These are phyloP conservation scores for Globisporangium splendens DNA, from an alignment of 352 stramenopile genomes.

Conservation along the genomic window DNA sequence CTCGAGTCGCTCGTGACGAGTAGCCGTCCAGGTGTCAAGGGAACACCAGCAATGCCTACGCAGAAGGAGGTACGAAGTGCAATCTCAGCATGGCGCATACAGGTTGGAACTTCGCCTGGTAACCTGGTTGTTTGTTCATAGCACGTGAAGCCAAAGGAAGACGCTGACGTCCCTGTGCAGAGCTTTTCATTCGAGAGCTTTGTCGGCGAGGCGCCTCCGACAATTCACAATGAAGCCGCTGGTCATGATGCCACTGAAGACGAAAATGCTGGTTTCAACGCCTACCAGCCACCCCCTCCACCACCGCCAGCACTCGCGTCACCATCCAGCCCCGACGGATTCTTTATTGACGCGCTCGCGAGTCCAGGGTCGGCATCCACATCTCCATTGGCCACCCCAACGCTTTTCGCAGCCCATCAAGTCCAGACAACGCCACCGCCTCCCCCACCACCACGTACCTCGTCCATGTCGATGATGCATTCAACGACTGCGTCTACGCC, in stretches of 20 bases:
- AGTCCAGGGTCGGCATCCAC: background rate
- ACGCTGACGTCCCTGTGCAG: conserved; percentile 25
- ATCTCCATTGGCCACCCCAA: background rate
- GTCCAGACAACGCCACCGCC: background rate
- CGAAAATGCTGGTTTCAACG: background rate
- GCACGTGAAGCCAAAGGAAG: too few species aligned
- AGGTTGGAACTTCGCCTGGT: conserved; percentile 2
- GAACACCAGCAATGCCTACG: background rate
- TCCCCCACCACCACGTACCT: background rate
- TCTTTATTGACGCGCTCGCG: conserved; percentile 8
- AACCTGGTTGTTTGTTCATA: too few species aligned
- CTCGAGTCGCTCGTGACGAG: conserved; percentile 36
- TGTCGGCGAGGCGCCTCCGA: conserved; percentile 34
- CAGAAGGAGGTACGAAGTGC: background rate
- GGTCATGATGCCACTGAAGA: background rate
- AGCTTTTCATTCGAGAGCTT: conserved; percentile 68
- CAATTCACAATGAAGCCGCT: background rate
- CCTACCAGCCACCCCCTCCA: background rate
- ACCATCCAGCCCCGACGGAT: conserved; percentile 11
- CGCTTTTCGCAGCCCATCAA: too few species aligned
- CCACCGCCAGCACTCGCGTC: conserved; percentile 4
- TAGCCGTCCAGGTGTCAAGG: background rate
- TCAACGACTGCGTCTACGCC: conserved; percentile 2
- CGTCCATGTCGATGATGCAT: background rate
- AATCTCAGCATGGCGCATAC: background rate